Conservation (phyloP, 495 filamentous ascomycete species). For the Terfezia boudieri region DNA sequence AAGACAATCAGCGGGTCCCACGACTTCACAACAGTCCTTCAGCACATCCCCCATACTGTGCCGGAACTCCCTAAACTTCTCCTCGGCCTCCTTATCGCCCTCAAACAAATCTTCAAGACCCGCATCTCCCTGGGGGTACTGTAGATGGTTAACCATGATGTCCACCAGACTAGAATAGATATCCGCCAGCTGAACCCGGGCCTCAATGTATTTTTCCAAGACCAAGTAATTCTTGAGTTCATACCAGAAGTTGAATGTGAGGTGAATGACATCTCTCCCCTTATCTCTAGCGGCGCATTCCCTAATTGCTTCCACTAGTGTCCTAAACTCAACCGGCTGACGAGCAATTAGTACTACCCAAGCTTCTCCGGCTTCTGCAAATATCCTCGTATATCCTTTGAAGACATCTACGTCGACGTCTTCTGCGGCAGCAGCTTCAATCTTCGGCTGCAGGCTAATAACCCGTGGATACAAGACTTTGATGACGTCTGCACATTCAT, state of each 20-base stretch:
- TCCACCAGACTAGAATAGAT: slow-evolving; percentile 76
- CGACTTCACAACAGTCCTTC: slow-evolving; percentile 91
- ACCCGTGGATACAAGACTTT: slow-evolving; percentile 66
- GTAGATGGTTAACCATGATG: slow-evolving; percentile 75
- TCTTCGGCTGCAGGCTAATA: slow-evolving; percentile 55
- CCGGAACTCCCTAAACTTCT: slow-evolving; percentile 90
- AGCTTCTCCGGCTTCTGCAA: slow-evolving; percentile 80
- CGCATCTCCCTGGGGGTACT: slow-evolving; percentile 59
- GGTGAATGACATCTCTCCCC: slow-evolving; percentile 67
- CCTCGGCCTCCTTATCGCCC: slow-evolving; percentile 84
- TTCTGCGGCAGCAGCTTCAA: slow-evolving; percentile 51
- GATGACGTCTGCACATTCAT: slow-evolving; percentile 61
- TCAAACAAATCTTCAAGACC: slow-evolving; percentile 76
- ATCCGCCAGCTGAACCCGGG: slow-evolving; percentile 48
- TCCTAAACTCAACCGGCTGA: slow-evolving; percentile 54
- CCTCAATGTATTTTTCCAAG: slow-evolving; percentile 67
- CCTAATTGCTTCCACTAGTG: slow-evolving; percentile 70
- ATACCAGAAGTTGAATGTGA: slow-evolving; percentile 96
- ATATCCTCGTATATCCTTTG: slow-evolving; percentile 70
- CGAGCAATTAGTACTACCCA: slow-evolving; percentile 83
- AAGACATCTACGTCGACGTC: slow-evolving; percentile 74
- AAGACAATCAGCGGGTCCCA: slow-evolving; percentile 75
- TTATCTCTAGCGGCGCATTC: slow-evolving; percentile 74
- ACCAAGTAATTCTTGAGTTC: slow-evolving; percentile 92
- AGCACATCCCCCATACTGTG: slow-evolving; percentile 96